phyloP scores from a whole-genome alignment of 2,329 filamentous ascomycete genomes.

The Claviceps maximensis region DNA sequence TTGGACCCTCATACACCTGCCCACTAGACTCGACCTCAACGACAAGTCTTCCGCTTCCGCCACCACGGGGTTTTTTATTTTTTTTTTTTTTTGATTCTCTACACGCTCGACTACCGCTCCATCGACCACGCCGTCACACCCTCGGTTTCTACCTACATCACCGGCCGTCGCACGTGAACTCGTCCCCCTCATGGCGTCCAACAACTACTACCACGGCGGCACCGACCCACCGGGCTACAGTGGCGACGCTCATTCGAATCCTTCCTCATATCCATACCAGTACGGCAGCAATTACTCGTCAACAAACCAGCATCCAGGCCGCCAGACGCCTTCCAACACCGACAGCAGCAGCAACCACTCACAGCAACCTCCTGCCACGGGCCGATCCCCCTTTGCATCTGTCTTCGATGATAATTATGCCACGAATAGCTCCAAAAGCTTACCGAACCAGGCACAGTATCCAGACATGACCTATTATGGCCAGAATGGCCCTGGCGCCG shows the following conservation, averaged over 20 bases:
- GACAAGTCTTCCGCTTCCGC: not conserved
- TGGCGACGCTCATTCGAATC: slow-evolving; percentile 8
- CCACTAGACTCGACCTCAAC: too few relatives aligned
- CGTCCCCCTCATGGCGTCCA: slow-evolving; percentile 40
- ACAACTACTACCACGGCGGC: slow-evolving; percentile 48
- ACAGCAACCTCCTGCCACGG: slow-evolving; percentile 17
- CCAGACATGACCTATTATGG: slow-evolving; percentile 48
- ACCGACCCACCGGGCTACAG: slow-evolving; percentile 28
- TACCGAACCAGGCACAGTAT: slow-evolving; percentile 21
- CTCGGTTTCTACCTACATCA: not conserved
- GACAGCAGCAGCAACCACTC: slow-evolving; percentile 13
- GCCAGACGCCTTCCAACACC: slow-evolving; percentile 13
- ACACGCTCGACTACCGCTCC: not conserved
- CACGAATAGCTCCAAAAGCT: slow-evolving; percentile 31
- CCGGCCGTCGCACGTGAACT: too few relatives aligned
- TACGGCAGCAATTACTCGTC: slow-evolving; percentile 13
- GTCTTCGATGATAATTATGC: slow-evolving; percentile 59
- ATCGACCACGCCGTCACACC: not conserved
- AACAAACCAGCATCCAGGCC: not conserved
- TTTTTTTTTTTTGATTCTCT: not conserved
- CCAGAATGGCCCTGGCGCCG: slow-evolving; percentile 16
- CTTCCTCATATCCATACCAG: slow-evolving; percentile 31
- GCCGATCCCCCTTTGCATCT: slow-evolving; percentile 46
- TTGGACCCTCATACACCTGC: too few relatives aligned
- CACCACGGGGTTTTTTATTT: not conserved